These are phyloP conservation scores for Ogataea populi-albae DNA, from an alignment of 805 yeast genomes.

Conservation along the genomic window DNA sequence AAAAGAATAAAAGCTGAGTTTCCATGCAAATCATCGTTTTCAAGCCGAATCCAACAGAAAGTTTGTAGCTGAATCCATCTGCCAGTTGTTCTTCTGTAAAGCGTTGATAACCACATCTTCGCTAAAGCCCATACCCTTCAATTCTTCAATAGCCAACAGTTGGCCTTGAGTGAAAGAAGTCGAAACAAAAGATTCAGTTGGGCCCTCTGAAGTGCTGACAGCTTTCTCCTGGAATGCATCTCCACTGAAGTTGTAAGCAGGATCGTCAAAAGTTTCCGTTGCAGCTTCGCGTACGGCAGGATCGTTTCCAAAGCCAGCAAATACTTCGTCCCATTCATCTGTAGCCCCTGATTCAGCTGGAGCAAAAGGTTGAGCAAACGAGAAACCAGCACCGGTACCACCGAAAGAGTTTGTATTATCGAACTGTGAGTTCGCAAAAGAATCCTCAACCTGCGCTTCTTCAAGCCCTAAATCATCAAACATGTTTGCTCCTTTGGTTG, in stretches of 20 bases:
- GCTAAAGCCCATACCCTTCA: constrained; percentile 87
- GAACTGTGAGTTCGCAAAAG: constrained; percentile 32
- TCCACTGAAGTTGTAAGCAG: constrained; percentile 17
- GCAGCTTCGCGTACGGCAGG: constrained; percentile 22
- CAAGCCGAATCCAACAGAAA: constrained; percentile 70
- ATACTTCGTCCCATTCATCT: constrained; percentile 93
- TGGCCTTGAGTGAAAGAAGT: constrained; percentile 28
- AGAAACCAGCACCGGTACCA: constrained; percentile 25
- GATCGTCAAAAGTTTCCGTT: constrained; percentile 17
- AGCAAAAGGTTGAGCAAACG: constrained; percentile 19
- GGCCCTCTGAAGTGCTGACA: background rate
- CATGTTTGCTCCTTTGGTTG: constrained; percentile 17
- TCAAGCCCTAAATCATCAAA: constrained; percentile 37
- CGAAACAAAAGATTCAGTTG: constrained; percentile 2
- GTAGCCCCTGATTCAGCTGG: constrained; percentile 32
- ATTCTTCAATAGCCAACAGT: constrained; percentile 62
- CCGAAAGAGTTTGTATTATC: constrained; percentile 35
- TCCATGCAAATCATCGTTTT: constrained; percentile 4
- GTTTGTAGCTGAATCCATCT: constrained; percentile 85
- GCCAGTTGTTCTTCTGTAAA: constrained; percentile 65
- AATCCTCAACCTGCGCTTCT: constrained; percentile 30
- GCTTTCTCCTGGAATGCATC: constrained; percentile 3
- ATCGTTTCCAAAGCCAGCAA: constrained; percentile 80
- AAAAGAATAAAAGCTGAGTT: background rate
- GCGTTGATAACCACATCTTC: constrained; percentile 65